Percentiles rank a stretch among this genome's conserved stretches.
Conservation (phyloP, 345 rosid species). For the Ricinus communis region DNA sequence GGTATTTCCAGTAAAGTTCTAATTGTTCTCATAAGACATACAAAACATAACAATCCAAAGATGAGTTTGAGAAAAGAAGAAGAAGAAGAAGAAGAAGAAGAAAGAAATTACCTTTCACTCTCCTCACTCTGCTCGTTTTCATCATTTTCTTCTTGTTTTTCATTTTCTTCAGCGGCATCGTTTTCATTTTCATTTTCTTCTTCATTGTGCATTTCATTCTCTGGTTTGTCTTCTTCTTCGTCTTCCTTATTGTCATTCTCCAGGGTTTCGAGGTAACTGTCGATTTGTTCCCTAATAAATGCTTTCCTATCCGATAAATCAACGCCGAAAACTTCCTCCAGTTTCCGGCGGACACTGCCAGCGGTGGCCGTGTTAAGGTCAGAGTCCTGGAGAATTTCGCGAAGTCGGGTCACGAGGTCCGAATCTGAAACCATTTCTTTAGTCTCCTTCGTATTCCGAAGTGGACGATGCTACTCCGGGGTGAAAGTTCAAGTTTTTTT, state of each 20-base stretch:
- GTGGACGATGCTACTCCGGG: background rate
- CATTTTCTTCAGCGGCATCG: conserved; percentile 34
- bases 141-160: conserved; percentile 25
- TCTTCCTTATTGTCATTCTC: conserved; percentile 17
- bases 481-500: background rate
- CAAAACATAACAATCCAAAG: background rate
- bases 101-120: conserved; percentile 1
- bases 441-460: background rate
- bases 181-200: conserved; percentile 31
- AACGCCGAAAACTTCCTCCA: conserved; percentile 58
- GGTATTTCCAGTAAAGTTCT: too few relatives aligned
- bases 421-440: conserved; percentile 58
- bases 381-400: conserved; percentile 58
- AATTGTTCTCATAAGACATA: too few relatives aligned
- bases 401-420: conserved; percentile 70
- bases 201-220: conserved; percentile 13
- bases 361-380: conserved; percentile 81
- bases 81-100: too few relatives aligned
- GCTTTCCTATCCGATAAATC: conserved; percentile 63
- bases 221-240: conserved; percentile 24
- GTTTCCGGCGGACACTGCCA: conserved; percentile 63
- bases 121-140: conserved; percentile 22
- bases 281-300: conserved; percentile 73
- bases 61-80: too few relatives aligned
- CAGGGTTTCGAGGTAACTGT: conserved; percentile 52